Conservation (phyloP, 495 filamentous ascomycete genomes). For the Massariosphaeria phaeospora region DNA sequence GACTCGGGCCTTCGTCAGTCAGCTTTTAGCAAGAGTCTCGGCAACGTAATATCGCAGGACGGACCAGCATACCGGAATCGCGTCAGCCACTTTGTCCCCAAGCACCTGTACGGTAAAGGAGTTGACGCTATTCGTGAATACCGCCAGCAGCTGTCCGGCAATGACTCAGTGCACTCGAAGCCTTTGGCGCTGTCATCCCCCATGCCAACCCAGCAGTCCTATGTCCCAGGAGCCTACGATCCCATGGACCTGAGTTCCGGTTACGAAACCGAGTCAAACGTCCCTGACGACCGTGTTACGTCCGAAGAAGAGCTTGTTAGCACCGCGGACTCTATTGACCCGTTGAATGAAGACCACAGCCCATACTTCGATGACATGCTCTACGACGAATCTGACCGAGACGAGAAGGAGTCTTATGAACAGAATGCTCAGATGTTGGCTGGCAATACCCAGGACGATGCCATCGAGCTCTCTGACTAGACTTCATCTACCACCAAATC, state of each 20-base stretch:
- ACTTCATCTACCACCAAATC: too few species aligned
- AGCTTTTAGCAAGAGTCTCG: neutral
- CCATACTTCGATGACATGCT: too few species aligned
- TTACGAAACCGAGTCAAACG: too few species aligned
- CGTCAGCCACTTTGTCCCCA: conserved; percentile 38
- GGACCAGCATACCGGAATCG: conserved; percentile 31
- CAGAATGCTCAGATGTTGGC: conserved; percentile 4
- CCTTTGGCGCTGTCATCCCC: conserved; percentile 6
- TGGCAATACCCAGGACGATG: conserved; percentile 29
- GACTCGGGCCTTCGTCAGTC: conserved; percentile 8
- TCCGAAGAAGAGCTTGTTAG: too few species aligned
- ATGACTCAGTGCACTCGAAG: neutral
- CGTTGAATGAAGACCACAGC: too few species aligned
- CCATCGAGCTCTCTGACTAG: conserved; percentile 36
- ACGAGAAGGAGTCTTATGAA: conserved; percentile 5
- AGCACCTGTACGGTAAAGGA: conserved; percentile 39
- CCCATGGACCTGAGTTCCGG: too few species aligned
- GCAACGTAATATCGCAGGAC: neutral
- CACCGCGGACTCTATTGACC: too few species aligned
- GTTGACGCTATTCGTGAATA: conserved; percentile 18
- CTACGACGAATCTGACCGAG: too few species aligned
- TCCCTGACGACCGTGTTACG: too few species aligned
- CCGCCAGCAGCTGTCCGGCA: conserved; percentile 1
- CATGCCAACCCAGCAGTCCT: conserved; percentile 22
- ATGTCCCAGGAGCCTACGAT: neutral